Percentiles rank a stretch among this genome's conserved stretches.
Evolutionary conservation across 1,284 basidiomycete species (phyloP).

Genomic region (Apiotrichum porosum): DNA sequence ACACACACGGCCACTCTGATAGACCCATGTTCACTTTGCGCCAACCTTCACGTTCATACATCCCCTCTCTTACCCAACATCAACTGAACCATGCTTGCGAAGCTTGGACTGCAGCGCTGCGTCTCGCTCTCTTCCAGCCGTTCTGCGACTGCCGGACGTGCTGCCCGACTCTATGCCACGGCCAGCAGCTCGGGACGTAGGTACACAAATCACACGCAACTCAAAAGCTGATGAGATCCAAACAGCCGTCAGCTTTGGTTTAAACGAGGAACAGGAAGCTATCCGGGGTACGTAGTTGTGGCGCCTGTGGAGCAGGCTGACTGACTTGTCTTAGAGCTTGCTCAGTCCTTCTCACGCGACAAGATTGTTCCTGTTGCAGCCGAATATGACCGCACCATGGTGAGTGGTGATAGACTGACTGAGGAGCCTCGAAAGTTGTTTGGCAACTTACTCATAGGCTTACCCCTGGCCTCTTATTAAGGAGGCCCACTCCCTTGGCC

Average conservation of each 20-base stretch:
- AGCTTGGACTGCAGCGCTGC: neutral
- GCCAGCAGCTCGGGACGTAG: neutral
- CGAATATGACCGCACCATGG: conserved; percentile 51
- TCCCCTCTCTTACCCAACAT: too few relatives aligned
- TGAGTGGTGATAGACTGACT: conserved; percentile 17
- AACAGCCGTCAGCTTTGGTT: conserved; percentile 25
- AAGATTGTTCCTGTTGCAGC: conserved; percentile 54
- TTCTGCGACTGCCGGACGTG: neutral
- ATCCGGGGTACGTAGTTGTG: conserved; percentile 35
- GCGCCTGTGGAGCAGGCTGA: too few relatives aligned
- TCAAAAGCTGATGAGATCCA: neutral
- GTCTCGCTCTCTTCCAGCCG: neutral
- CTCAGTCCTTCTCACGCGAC: conserved; percentile 51
- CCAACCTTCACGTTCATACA: too few relatives aligned
- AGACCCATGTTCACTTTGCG: too few relatives aligned
- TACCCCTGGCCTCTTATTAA: conserved; percentile 56
- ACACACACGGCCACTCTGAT: too few relatives aligned
- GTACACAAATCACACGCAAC: neutral
- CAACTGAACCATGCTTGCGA: conserved; percentile 3
- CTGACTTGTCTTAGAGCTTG: conserved; percentile 47
- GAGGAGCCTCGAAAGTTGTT: neutral
- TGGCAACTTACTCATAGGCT: conserved; percentile 24
- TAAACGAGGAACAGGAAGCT: conserved; percentile 40
- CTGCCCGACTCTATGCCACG: neutral
- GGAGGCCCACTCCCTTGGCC: conserved; percentile 52